These are phyloP conservation scores for Gracilaria caudata DNA, from an alignment of 23 red algal species.

Conservation along the genomic window DNA sequence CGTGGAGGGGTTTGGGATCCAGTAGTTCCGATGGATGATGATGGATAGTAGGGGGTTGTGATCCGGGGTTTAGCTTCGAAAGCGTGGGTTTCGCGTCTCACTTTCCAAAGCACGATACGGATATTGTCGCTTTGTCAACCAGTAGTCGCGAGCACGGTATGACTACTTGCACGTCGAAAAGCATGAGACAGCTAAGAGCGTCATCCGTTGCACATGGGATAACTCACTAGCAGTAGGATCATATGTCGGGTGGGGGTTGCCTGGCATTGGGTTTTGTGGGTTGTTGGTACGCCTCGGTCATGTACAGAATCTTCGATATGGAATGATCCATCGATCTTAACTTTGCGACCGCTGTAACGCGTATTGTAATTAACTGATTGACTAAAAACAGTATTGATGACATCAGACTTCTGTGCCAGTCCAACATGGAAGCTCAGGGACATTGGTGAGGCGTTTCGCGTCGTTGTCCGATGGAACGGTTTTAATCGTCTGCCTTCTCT, in stretches of 20 bases:
- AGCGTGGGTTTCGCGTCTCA: not conserved
- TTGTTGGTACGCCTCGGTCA: not conserved
- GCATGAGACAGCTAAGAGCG: not conserved
- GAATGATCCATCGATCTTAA: not conserved
- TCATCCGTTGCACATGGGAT: not conserved
- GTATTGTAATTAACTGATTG: not conserved
- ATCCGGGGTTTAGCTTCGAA: not conserved
- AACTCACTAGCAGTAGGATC: not conserved
- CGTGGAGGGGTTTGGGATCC: constrained; percentile 46
- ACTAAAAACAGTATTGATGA: not conserved
- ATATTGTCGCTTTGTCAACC: not conserved
- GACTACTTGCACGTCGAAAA: not conserved
- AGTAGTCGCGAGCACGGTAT: not conserved
- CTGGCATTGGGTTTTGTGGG: not conserved
- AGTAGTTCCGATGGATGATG: not conserved
- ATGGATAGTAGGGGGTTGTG: not conserved
- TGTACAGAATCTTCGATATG: not conserved
- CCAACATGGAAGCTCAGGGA: too few relatives aligned
- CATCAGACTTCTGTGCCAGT: too few relatives aligned
- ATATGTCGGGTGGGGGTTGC: not conserved
- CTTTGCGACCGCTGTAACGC: not conserved
- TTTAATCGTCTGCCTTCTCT: too few relatives aligned
- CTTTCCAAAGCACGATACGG: not conserved
- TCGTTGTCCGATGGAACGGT: too few relatives aligned
- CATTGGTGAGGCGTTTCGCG: too few relatives aligned